Conservation (phyloP, 805 yeast species). For the Cyberlindnera subsufficiens region DNA sequence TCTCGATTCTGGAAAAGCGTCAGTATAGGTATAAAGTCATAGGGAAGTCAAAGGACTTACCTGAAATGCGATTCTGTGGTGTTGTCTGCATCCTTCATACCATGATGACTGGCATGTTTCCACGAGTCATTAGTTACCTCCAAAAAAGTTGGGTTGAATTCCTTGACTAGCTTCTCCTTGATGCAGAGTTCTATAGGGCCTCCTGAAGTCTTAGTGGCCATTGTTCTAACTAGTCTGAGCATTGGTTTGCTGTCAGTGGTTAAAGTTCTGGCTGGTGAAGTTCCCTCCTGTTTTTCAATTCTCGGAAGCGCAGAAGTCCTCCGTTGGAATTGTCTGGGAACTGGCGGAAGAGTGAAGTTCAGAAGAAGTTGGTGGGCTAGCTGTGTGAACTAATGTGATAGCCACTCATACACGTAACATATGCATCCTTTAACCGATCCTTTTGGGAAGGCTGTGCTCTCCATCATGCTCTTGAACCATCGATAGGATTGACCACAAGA, state of each 20-base stretch:
- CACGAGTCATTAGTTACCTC: conserved; percentile 74
- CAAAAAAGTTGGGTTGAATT: conserved; percentile 36
- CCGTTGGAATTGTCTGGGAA: no score
- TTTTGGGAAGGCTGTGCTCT: no score
- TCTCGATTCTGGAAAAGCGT: conserved; percentile 40
- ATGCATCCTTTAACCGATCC: no score
- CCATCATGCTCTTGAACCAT: no score
- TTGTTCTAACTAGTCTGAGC: conserved; percentile 10
- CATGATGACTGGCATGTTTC: conserved; percentile 84
- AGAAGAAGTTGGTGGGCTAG: no score
- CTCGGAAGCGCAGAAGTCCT: no score
- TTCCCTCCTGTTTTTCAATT: no score
- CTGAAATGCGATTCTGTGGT: conserved; percentile 73
- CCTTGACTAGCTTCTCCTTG: conserved; percentile 14
- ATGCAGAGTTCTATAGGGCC: conserved; percentile 23
- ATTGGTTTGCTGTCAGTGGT: background rate
- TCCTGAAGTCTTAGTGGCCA: conserved; percentile 17
- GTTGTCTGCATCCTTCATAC: conserved; percentile 69
- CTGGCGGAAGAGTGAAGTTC: no score
- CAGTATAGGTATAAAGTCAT: background rate
- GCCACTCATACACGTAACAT: no score
- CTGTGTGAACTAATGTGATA: no score
- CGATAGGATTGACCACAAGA: no score
- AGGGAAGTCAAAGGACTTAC: conserved; percentile 2
- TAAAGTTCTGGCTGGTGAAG: no score